phyloP scores from a whole-genome alignment of 2,329 filamentous ascomycete species.

The Ophiostoma tasmaniense region DNA sequence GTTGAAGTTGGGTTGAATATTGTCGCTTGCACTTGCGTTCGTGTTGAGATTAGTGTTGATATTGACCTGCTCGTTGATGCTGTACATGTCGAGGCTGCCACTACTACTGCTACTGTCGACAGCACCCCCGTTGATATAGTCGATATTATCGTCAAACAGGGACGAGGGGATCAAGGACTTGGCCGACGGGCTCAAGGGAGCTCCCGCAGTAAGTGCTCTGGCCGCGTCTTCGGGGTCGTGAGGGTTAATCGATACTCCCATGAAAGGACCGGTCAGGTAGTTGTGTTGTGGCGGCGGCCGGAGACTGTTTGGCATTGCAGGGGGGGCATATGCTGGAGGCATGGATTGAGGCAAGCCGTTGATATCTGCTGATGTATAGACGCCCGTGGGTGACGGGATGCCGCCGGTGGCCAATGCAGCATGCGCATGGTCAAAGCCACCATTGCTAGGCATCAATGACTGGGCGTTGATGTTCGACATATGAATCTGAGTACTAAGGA shows the following conservation, averaged over 20 bases:
- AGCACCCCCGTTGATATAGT: conserved; percentile 13
- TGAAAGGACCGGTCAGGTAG: conserved; percentile 46
- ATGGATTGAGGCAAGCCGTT: conserved; percentile 12
- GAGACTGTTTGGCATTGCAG: not conserved
- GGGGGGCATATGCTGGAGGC: conserved; percentile 30
- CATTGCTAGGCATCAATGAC: conserved; percentile 19
- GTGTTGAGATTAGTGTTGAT: conserved; percentile 4
- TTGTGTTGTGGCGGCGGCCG: conserved; percentile 32
- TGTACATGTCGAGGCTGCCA: conserved; percentile 9
- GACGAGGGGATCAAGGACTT: conserved; percentile 64
- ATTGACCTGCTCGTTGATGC: not conserved
- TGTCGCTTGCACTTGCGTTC: conserved; percentile 1
- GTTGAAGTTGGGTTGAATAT: not conserved
- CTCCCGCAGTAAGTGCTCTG: conserved; percentile 51
- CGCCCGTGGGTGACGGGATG: not conserved
- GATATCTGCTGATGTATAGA: conserved; percentile 27
- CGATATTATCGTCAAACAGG: conserved; percentile 38
- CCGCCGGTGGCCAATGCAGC: conserved; percentile 36
- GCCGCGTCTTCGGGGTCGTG: conserved; percentile 51
- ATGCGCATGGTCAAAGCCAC: conserved; percentile 40
- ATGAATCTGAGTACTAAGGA: conserved; percentile 40
- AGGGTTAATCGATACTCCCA: conserved; percentile 38
- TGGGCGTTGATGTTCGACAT: conserved; percentile 15
- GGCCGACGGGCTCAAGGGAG: conserved; percentile 69
- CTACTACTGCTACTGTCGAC: conserved; percentile 13